phyloP scores from a whole-genome alignment of 2,329 filamentous ascomycete species.

The Periconia sp. region DNA sequence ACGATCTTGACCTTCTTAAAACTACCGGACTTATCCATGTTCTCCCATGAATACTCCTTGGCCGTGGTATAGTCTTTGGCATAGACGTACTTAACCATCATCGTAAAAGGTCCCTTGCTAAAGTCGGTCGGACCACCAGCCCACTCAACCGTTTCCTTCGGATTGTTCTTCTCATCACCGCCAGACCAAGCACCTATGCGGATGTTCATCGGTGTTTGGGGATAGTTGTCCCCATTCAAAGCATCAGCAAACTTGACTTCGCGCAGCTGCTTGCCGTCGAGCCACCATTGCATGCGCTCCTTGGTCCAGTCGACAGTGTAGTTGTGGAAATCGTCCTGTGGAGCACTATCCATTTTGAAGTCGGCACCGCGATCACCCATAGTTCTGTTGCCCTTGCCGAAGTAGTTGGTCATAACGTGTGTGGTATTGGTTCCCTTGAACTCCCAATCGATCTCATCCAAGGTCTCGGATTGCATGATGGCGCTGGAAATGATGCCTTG shows the following conservation, averaged over 20 bases:
- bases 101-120: conserved; percentile 69
- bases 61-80: conserved; percentile 63
- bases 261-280: conserved; percentile 68
- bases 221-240: conserved; percentile 64
- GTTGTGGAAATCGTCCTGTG: conserved; percentile 47
- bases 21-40: conserved; percentile 60
- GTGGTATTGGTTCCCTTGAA: conserved; percentile 47
- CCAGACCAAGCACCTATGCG: conserved; percentile 73
- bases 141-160: conserved; percentile 55
- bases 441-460: conserved; percentile 63
- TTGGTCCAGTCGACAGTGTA: conserved; percentile 69
- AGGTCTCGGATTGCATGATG: conserved; percentile 58
- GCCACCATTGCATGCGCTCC: conserved; percentile 67
- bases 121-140: conserved; percentile 74
- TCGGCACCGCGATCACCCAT: conserved; percentile 44
- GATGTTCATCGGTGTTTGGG: conserved; percentile 76
- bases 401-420: conserved; percentile 59
- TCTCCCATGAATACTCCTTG: conserved; percentile 68
- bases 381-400: conserved; percentile 61
- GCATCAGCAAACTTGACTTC: conserved; percentile 67
- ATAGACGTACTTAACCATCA: conserved; percentile 71
- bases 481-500: conserved; percentile 58
- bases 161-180: conserved; percentile 55
- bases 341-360: conserved; percentile 30
- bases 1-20: conserved; percentile 62